Evolutionary conservation across 2,329 filamentous ascomycete species (phyloP).

Genomic region (Macrophomina tecta): DNA sequence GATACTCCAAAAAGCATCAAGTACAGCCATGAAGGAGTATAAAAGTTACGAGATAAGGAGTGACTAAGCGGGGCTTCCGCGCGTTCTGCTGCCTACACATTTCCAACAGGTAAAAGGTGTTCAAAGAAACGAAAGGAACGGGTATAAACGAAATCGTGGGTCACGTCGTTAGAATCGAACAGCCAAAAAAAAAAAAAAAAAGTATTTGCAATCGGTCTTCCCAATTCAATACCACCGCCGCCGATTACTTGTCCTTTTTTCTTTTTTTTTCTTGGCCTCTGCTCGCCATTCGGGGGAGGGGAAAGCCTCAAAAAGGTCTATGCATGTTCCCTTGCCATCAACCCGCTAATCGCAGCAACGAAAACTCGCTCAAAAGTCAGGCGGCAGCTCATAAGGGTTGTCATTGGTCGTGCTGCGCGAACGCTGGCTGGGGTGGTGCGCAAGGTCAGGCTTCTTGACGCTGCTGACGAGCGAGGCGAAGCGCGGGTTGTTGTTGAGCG

Average conservation of each 20-base stretch:
- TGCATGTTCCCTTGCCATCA: background rate
- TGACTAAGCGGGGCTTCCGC: background rate
- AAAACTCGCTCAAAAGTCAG: conserved; percentile 9
- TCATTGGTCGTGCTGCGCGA: background rate
- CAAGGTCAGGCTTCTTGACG: conserved; percentile 56
- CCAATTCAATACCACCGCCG: background rate
- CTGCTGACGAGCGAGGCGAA: conserved; percentile 56
- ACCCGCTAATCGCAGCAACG: background rate
- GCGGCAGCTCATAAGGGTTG: conserved; percentile 27
- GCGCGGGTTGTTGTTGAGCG: conserved; percentile 55
- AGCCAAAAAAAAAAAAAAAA: background rate
- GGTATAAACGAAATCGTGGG: conserved; percentile 15
- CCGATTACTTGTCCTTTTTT: background rate
- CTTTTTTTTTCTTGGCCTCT: background rate
- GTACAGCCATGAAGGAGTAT: background rate
- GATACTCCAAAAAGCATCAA: background rate
- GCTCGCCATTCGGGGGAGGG: background rate
- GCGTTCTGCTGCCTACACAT: background rate
- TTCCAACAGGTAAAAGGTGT: background rate
- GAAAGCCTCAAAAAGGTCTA: background rate
- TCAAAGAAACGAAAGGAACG: background rate
- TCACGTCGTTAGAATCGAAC: conserved; percentile 3
- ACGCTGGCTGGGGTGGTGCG: conserved; percentile 56
- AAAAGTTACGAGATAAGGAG: conserved; percentile 5
- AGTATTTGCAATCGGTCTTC: background rate